Evolutionary conservation across 2,329 filamentous ascomycete species (phyloP).

Genomic region (Verticillium nonalfalfae): DNA sequence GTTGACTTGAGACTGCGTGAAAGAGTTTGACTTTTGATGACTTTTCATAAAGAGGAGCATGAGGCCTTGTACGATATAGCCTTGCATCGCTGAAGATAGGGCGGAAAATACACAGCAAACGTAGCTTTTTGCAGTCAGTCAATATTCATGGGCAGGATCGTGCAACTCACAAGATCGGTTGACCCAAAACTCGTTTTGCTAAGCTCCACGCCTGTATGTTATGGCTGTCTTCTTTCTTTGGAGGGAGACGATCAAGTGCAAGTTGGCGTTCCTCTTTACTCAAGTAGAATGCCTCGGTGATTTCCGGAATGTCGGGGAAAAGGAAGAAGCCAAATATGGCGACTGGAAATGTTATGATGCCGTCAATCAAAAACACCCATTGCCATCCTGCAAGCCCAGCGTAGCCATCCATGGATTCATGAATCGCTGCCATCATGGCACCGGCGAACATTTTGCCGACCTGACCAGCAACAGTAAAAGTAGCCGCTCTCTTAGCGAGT

Average conservation of each 20-base stretch:
- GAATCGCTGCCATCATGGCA: conserved; percentile 44
- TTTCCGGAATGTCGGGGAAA: conserved; percentile 42
- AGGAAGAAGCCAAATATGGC: conserved; percentile 42
- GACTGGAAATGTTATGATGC: conserved; percentile 44
- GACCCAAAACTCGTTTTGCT: conserved; percentile 17
- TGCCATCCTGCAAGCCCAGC: conserved; percentile 43
- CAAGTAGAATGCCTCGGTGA: conserved; percentile 26
- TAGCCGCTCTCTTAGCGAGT: conserved; percentile 54
- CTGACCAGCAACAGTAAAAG: conserved; percentile 55
- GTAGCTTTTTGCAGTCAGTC: conserved; percentile 18
- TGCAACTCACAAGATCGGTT: conserved; percentile 18
- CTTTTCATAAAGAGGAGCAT: conserved; percentile 19
- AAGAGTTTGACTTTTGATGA: conserved; percentile 6
- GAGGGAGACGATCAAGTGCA: conserved; percentile 20
- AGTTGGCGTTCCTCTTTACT: conserved; percentile 18
- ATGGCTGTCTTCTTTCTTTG: conserved; percentile 23
- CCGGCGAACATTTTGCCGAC: conserved; percentile 54
- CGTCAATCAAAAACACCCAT: conserved; percentile 37
- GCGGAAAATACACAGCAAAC: conserved; percentile 29
- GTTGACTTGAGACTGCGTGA: conserved; percentile 16
- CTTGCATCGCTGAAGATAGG: conserved; percentile 11
- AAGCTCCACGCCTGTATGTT: conserved; percentile 21
- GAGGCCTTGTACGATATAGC: conserved; percentile 14
- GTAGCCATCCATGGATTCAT: conserved; percentile 30
- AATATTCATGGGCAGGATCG: background rate